Evolutionary conservation across 2,329 filamentous ascomycete genomes (phyloP), one percentile per base, ranked within the genome.

Genomic region (Sclerotinia trifoliorum): DNA sequence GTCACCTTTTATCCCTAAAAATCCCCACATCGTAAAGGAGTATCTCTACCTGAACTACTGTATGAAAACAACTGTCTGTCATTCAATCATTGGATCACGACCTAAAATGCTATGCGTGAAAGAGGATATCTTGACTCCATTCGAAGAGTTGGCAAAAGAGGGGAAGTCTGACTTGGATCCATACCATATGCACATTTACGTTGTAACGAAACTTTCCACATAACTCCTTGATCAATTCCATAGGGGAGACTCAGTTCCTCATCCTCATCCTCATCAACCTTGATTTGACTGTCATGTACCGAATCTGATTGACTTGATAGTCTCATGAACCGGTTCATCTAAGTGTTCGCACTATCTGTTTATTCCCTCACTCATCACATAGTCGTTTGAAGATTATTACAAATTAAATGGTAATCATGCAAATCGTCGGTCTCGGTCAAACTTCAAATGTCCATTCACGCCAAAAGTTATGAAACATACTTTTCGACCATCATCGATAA

Each of bases 91-190:
- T 55, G 61, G 46, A 55, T 55, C 49, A 26, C 4, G 5, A 21
- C 3, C 1, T 42, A 4, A 17, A 3, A 26, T 39, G 7, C 32
- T 15, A 64, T 64, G 46, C 32, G 48, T 6, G 48, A 55, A 64
- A 55, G 61, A 55, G 61, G 61, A 64, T 51, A 55, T 52, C 6
- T 42, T 8, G 61, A 64, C 46, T 64, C 32, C 61, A 64, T 26
- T 55, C 32, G 61, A 51, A 26, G 32, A 55, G 49, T 39, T 64
- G 61, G 61, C 46, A 55, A 54, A 51, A 46, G 48, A 49, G 61
- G 49, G 19, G 46, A 54, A 6, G 35, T 17, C n/a, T 39, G 48
- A 42, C 7, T 26, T 35, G 61, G n/a, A 52, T 52, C 49, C 61
- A 64, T 64, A 5, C n/a, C 17, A 26, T 19, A 24, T 52, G 60